phyloP scores from a whole-genome alignment of 345 rosid genomes.

The Turnera subulata region DNA sequence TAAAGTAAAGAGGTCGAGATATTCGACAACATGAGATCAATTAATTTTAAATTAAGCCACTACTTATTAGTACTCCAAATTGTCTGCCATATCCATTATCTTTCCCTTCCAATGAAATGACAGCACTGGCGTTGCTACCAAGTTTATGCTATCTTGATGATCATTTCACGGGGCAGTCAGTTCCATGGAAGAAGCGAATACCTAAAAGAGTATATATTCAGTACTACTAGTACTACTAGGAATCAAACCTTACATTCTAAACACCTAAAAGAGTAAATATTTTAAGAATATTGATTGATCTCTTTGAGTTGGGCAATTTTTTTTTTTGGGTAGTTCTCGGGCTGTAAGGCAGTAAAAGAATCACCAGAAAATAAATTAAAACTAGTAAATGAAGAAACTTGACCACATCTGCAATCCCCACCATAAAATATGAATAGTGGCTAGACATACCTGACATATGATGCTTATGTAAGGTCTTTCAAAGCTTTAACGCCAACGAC shows the following conservation, averaged over 20 bases:
- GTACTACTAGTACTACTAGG: too few relatives aligned
- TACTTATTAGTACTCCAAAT: not conserved
- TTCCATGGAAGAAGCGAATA: too few relatives aligned
- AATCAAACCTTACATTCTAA: too few relatives aligned
- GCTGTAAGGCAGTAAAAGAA: constrained; percentile 17
- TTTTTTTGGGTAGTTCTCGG: not conserved
- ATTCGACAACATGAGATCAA: not conserved
- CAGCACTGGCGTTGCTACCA: constrained; percentile 10
- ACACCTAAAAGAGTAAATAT: too few relatives aligned
- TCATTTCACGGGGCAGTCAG: too few relatives aligned
- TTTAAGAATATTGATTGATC: too few relatives aligned
- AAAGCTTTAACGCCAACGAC: constrained; percentile 12
- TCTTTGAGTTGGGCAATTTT: not conserved
- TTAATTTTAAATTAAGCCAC: not conserved
- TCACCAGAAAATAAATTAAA: too few relatives aligned
- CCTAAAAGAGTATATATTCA: too few relatives aligned
- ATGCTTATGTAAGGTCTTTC: constrained; percentile 18
- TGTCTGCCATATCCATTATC: constrained; percentile 20
- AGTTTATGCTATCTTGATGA: not conserved
- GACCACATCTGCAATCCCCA: constrained; percentile 19
- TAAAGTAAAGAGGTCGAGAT: constrained; percentile 3
- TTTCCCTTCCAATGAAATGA: constrained; percentile 12
- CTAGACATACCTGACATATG: constrained; percentile 23
- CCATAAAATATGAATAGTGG: constrained; percentile 8
- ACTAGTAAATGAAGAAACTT: constrained; percentile 10